These are phyloP conservation scores for Inga oerstediana DNA, from an alignment of 306 rosid genomes.

Conservation along the genomic window DNA sequence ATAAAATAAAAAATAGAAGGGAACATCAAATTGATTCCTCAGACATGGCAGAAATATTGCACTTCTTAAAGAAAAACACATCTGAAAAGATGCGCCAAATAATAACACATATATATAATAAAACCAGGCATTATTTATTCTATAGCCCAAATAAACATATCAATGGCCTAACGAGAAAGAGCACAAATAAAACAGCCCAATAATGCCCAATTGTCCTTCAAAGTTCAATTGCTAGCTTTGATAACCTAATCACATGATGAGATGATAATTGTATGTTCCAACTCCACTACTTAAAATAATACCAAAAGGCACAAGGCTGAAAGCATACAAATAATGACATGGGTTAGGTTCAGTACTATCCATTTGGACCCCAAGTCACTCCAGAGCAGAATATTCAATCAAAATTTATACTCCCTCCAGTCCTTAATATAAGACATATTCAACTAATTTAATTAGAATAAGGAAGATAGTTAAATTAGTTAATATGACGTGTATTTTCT, in stretches of 20 bases:
- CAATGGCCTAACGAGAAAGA: neutral
- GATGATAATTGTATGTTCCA: neutral
- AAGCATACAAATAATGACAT: neutral
- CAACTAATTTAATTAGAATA: too few species aligned
- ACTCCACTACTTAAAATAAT: neutral
- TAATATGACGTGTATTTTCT: too few species aligned
- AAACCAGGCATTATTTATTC: neutral
- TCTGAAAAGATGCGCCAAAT: neutral
- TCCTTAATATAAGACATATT: too few species aligned
- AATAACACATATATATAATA: neutral
- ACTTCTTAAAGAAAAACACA: neutral
- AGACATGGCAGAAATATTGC: neutral
- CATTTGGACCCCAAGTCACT: neutral
- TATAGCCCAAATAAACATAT: neutral
- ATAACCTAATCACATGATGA: neutral
- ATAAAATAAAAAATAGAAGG: neutral
- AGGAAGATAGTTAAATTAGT: too few species aligned
- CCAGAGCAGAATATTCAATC: constrained; percentile 10
- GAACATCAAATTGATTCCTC: neutral
- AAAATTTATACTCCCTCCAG: neutral
- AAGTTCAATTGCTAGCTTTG: neutral
- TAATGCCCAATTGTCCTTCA: neutral
- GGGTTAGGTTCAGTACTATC: neutral
- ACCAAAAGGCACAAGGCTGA: neutral
- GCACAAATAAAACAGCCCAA: neutral